These are phyloP conservation scores for Schizonepeta tenuifolia DNA, from an alignment of 257 asterid genomes.

Conservation along the genomic window DNA sequence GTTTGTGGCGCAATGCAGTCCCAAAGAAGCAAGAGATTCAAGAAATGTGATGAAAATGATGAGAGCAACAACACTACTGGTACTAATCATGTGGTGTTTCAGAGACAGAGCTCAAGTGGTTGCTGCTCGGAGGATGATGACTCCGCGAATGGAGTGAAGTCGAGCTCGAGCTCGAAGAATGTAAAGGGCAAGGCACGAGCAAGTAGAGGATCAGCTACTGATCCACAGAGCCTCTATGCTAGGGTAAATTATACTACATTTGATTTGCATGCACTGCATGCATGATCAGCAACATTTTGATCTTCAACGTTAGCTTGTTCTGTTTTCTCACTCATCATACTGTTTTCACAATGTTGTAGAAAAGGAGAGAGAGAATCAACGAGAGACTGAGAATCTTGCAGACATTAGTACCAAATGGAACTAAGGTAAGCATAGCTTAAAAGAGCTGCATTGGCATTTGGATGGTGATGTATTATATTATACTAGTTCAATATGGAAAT, in stretches of 20 bases:
- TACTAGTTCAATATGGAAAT: not conserved
- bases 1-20: slow-evolving; percentile 36
- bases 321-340: slow-evolving; percentile 11
- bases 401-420: slow-evolving; percentile 56
- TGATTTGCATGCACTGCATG: too few relatives aligned
- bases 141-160: slow-evolving; percentile 31
- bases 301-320: not conserved
- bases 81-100: slow-evolving; percentile 2
- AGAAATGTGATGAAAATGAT: slow-evolving; percentile 40
- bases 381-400: slow-evolving; percentile 58
- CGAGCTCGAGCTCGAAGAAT: slow-evolving; percentile 36
- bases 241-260: slow-evolving; percentile 43
- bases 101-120: slow-evolving; percentile 39
- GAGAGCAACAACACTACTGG: slow-evolving; percentile 13
- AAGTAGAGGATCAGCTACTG: slow-evolving; percentile 58
- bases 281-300: not conserved
- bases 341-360: slow-evolving; percentile 38
- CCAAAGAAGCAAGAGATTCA: slow-evolving; percentile 47
- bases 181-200: slow-evolving; percentile 42
- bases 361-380: slow-evolving; percentile 56
- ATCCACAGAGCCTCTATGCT: slow-evolving; percentile 66
- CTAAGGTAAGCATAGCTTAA: slow-evolving; percentile 40
- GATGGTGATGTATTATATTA: not conserved
- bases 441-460: not conserved
- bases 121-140: slow-evolving; percentile 50